Evolutionary conservation across 2,329 filamentous ascomycete genomes (phyloP).

Genomic region (Parasarocladium wereldwijsianum): DNA sequence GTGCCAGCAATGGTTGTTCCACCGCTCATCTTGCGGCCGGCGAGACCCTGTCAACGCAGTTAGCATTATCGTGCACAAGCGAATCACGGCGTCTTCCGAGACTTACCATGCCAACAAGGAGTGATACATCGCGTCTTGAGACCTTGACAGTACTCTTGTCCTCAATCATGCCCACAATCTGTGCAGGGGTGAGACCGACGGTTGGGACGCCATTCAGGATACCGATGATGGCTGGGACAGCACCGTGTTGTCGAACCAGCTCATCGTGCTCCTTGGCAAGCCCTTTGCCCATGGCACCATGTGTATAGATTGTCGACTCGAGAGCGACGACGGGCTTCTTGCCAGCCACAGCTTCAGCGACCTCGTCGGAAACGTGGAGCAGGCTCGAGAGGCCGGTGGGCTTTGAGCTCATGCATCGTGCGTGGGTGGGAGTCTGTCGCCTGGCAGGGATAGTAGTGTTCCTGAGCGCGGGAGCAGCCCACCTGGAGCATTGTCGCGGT

Average conservation of each 20-base stretch:
- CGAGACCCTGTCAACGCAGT: constrained; percentile 33
- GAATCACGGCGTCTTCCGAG: background rate
- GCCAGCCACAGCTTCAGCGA: constrained; percentile 58
- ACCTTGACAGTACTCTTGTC: constrained; percentile 62
- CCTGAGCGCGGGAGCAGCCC: too few relatives aligned
- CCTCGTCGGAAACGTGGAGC: constrained; percentile 67
- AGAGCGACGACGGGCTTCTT: constrained; percentile 79
- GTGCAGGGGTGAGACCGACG: constrained; percentile 59
- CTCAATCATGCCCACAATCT: constrained; percentile 59
- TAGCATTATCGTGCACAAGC: too few relatives aligned
- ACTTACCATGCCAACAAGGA: constrained; percentile 61
- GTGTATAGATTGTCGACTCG: constrained; percentile 94
- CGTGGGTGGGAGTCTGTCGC: constrained; percentile 9
- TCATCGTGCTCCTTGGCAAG: constrained; percentile 68
- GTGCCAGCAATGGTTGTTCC: constrained; percentile 91
- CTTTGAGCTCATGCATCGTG: constrained; percentile 6
- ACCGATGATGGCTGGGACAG: constrained; percentile 79
- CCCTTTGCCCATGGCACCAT: constrained; percentile 66
- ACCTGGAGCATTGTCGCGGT: too few relatives aligned
- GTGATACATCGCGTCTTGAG: constrained; percentile 75
- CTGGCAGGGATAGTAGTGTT: too few relatives aligned
- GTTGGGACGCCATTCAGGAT: constrained; percentile 70
- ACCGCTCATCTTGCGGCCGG: constrained; percentile 59
- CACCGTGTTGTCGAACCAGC: constrained; percentile 67
- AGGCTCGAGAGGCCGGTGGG: constrained; percentile 23